Base-by-base conservation (phyloP, 352 stramenopile species). In the Plasmopara halstedii region DNA sequence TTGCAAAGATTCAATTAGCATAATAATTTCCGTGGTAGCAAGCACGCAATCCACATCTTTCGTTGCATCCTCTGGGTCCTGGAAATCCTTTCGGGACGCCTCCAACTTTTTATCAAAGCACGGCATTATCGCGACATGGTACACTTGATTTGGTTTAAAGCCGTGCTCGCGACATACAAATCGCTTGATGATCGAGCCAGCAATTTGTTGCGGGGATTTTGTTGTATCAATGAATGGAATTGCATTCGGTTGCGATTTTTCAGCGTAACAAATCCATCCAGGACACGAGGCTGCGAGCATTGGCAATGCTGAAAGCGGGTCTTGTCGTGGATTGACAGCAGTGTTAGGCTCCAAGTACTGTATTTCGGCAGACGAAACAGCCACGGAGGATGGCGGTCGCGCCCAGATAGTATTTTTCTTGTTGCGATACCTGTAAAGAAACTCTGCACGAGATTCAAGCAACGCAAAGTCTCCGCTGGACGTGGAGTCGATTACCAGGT, bases 81-180 rank as follows among this genome's bases (percentile, higher is more conserved):
- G 42, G 45, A 94, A 95, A 56, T 94, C 73, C 50, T 94, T 95
- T 6, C 95, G 83, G 9, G 90, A 97, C 0, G 95, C 95, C 67
- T 99, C 96, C 6, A 99, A 70, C 58, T 99, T 99, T 73, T 99
- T 99, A 62, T 99, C 96, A 55, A 98, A 97, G 77, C 96, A 99
- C 23, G 96, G 95, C 95, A 98, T 98, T 27, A 99, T 74, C 2
- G 94, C 90, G 42, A 97, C 87, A 68, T 98, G 88, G 62, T 96
- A 98, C 6, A 98, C 80, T 26, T 95, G 67, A 20, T 53, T 67
- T 9, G 71, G 51, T 0, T 42, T 27, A 21, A 85, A 31, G 6
- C 62, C 64, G 29, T 82, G 67, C 26, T 91, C 79, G n/a, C 69
- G 46, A 37, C 70, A 67, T 6, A 91, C 64, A 31, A 91, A 70